A percentile compares a stretch with the other conserved stretches of the same genome.
Conservation (phyloP, 2,329 filamentous ascomycete species). For the Macrophomina tecta region DNA sequence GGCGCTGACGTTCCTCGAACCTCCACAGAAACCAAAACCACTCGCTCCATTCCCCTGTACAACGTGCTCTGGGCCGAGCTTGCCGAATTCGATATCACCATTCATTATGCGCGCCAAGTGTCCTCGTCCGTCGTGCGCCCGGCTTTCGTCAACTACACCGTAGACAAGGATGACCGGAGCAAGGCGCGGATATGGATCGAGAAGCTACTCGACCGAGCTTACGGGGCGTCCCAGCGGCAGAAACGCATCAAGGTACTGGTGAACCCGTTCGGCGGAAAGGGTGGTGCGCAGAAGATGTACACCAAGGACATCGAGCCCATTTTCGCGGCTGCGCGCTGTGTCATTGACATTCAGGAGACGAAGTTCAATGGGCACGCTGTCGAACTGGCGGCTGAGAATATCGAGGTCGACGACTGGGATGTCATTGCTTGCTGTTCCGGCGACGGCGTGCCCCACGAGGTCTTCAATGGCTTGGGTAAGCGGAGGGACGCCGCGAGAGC, state of each 20-base stretch:
- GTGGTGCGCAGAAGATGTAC: conserved; percentile 75
- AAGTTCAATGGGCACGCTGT: conserved; percentile 76
- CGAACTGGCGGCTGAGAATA: conserved; percentile 69
- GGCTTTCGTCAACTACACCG: conserved; percentile 65
- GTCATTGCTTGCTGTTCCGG: conserved; percentile 88
- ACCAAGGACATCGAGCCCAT: conserved; percentile 78
- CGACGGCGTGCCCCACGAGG: conserved; percentile 88
- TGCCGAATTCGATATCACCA: conserved; percentile 64
- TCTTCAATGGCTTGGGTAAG: conserved; percentile 89
- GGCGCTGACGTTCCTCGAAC: conserved; percentile 16
- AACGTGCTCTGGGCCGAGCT: conserved; percentile 84
- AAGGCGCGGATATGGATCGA: conserved; percentile 67
- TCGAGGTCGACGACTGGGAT: conserved; percentile 83
- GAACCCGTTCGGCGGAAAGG: conserved; percentile 89
- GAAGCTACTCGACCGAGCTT: conserved; percentile 71
- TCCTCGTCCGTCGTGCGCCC: conserved; percentile 64
- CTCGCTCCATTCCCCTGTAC: conserved; percentile 73
- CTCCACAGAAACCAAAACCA: conserved; percentile 53
- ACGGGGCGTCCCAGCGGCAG: conserved; percentile 68
- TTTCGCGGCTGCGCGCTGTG: conserved; percentile 79
- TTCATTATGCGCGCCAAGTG: conserved; percentile 73
- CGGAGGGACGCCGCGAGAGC: conserved; percentile 77
- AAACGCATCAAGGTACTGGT: conserved; percentile 87
- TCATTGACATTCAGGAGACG: conserved; percentile 75
- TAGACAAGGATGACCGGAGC: conserved; percentile 59